Conservation (phyloP, 257 asterid genomes). For the Jasminum sambac region DNA sequence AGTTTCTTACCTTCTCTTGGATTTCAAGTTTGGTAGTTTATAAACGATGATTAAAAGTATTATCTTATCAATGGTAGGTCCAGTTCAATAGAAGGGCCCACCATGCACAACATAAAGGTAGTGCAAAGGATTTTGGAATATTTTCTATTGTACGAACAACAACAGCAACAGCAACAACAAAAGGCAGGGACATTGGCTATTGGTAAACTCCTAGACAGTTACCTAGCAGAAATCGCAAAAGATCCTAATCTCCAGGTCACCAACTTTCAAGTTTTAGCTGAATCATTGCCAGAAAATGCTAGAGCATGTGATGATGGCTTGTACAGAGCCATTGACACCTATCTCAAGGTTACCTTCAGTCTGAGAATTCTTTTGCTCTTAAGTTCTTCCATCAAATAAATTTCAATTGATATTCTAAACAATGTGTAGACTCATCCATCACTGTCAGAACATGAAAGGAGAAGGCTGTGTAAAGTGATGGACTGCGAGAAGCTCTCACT, state of each 20-base stretch:
- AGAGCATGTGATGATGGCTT: slow-evolving; percentile 75
- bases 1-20: slow-evolving; percentile 4
- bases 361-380: slow-evolving; percentile 12
- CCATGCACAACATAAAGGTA: slow-evolving; percentile 54
- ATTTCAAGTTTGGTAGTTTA: slow-evolving; percentile 10
- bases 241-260: slow-evolving; percentile 64
- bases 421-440: slow-evolving; percentile 58
- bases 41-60: background rate
- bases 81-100: slow-evolving; percentile 54
- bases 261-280: slow-evolving; percentile 69
- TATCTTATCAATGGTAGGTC: slow-evolving; percentile 20
- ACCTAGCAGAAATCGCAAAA: slow-evolving; percentile 77
- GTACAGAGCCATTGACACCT: slow-evolving; percentile 78
- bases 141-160: slow-evolving; percentile 60
- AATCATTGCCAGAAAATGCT: slow-evolving; percentile 61
- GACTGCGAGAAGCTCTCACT: slow-evolving; percentile 74
- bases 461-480: slow-evolving; percentile 77
- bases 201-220: slow-evolving; percentile 74
- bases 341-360: slow-evolving; percentile 59
- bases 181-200: slow-evolving; percentile 43
- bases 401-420: slow-evolving; percentile 8
- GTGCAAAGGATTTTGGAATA: slow-evolving; percentile 78
- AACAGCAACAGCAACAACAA: slow-evolving; percentile 42
- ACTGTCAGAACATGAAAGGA: slow-evolving; percentile 70
- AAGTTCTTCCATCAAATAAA: slow-evolving; percentile 4